These are phyloP conservation scores for Aspergillus spinulosporus DNA, from an alignment of 2,329 filamentous ascomycete species.

Conservation along the genomic window DNA sequence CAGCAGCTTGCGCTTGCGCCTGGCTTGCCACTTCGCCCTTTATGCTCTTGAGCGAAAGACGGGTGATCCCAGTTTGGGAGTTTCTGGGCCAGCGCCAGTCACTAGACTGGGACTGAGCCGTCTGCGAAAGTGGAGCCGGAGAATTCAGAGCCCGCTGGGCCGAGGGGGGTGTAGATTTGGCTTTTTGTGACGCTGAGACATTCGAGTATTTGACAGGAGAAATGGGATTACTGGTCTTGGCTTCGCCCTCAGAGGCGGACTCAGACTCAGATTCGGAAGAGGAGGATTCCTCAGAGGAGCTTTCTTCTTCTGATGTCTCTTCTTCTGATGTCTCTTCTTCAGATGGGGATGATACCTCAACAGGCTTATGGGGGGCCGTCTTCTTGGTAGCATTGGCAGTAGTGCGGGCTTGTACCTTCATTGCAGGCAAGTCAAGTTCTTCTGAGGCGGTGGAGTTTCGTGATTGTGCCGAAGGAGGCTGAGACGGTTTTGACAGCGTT, in stretches of 20 bases:
- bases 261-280: conserved; percentile 15
- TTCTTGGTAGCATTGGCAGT: conserved; percentile 6
- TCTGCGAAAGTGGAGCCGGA: conserved; percentile 29
- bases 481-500: not conserved
- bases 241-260: conserved; percentile 2
- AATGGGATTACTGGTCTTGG: not conserved
- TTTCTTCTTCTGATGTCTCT: not conserved
- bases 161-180: not conserved
- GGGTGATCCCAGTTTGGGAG: not conserved
- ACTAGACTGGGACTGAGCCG: not conserved
- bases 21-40: conserved; percentile 1
- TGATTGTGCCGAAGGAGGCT: conserved; percentile 4
- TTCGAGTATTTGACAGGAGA: conserved; percentile 2
- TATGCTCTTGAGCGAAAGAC: not conserved
- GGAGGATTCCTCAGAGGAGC: conserved; percentile 2
- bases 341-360: conserved; percentile 12
- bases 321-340: conserved; percentile 1
- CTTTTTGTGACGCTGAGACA: not conserved
- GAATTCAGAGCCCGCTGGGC: conserved; percentile 22
- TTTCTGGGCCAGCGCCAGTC: not conserved
- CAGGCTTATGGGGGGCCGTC: not conserved
- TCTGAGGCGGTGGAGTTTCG: conserved; percentile 11
- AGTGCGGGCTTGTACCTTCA: conserved; percentile 5
- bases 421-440: conserved; percentile 4
- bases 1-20: conserved; percentile 1